Conservation (phyloP, 169 alveolate species). For the Eimeria sp. region DNA sequence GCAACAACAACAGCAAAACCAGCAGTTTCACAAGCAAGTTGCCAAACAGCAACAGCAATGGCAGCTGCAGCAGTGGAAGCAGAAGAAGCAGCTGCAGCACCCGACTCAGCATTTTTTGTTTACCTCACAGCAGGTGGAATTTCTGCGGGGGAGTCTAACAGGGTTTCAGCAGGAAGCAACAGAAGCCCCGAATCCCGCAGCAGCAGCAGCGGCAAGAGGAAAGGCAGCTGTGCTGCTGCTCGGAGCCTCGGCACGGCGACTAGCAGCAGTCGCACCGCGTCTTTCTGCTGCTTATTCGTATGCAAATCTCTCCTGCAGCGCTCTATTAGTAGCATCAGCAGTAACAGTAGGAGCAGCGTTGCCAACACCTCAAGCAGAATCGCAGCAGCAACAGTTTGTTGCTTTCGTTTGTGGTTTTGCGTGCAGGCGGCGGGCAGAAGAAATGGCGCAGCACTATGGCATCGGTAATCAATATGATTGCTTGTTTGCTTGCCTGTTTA, state of each 20-base stretch:
- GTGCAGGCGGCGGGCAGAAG: constrained; percentile 35
- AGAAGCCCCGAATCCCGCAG: constrained; percentile 27
- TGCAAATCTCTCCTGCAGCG: not conserved
- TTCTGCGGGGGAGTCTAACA: not conserved
- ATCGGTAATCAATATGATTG: not conserved
- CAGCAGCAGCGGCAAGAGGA: constrained; percentile 30
- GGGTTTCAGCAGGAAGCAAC: constrained; percentile 4
- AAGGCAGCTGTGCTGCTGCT: not conserved
- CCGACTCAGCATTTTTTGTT: not conserved
- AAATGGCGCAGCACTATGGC: not conserved
- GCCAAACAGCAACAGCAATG: not conserved
- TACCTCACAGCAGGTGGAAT: not conserved
- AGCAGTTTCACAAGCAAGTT: not conserved
- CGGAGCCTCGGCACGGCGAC: constrained; percentile 20
- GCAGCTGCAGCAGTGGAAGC: not conserved
- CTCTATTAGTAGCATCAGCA: not conserved
- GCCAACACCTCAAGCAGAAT: not conserved
- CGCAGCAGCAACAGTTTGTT: not conserved
- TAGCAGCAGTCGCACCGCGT: constrained; percentile 35
- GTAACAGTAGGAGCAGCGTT: not conserved
- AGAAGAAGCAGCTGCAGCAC: not conserved
- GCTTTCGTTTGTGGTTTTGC: not conserved
- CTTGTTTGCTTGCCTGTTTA: no score
- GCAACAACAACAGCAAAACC: no score
- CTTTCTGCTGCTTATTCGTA: constrained; percentile 18